Base-by-base conservation (phyloP, 345 rosid genomes). In the Sonneratia caseolaris region DNA sequence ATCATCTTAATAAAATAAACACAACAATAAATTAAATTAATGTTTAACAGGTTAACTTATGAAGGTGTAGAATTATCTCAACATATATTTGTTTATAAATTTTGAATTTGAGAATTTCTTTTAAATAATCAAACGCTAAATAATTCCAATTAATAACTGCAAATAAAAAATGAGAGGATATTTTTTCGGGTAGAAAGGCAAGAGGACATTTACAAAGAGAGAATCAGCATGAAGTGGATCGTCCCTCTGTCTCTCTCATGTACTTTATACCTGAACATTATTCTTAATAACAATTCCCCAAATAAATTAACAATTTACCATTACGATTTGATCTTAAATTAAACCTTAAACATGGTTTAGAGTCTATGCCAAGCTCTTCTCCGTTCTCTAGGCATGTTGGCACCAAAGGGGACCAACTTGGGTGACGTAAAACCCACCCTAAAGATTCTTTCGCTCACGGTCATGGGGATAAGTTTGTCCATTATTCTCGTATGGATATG, bases 301-400 rank as follows among this genome's bases (percentile, higher is more conserved):
- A 70, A 48, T 51, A 53, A 1, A 56, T 21, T 56, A 56, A 19
- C 15, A 49, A 12, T 49, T 49, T 11, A 15, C 3, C 16, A 49
- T 13, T 49, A 0, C 55, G 19, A 15, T 16, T 49, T 15, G 13
- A 6, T 45, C 10, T 2, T 45, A 45, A 45, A 7, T 45, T 45
- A 45, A 2, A 45, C 49, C 49, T 45, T 43, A 51, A 9, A 51
- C 21, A 51, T 12, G 3, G 21, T 53, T 21, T 13, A 16, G 13
- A 53, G 19, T 15, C 18, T 56, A 56, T 56, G 4, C 62, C 62
- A 56, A 56, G 2, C 62, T 56, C 24, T 45, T 56, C 62, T 82
- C 82, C 79, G 71, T 73, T 84, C 71, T 81, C 71, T 71, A 66
- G 86, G 79, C 86, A 87, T 87, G 86, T 75, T 76, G 65, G 82